Percentiles rank a stretch among this genome's conserved stretches.
These are phyloP conservation scores for Chrysanthemum lavandulifolium DNA, from an alignment of 129 eudicot species.

Conservation along the genomic window DNA sequence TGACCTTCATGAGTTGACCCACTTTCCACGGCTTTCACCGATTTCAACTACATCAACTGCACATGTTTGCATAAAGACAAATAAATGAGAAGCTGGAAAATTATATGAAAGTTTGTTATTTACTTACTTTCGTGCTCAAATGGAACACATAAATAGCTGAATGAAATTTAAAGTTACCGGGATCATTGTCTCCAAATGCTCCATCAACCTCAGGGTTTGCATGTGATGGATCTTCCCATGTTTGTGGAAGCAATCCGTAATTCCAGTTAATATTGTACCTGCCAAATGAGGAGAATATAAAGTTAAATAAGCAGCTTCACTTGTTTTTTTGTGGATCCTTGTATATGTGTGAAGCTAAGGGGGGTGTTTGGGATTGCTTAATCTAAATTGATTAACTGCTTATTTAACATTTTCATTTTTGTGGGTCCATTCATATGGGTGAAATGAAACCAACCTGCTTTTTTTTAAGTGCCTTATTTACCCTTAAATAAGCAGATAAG, in stretches of 20 bases:
- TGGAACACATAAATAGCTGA: background rate
- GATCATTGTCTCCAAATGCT: slow-evolving; percentile 98
- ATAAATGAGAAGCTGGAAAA: slow-evolving; percentile 5
- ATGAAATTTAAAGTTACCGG: slow-evolving; percentile 44
- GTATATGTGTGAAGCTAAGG: no score
- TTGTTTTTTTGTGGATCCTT: background rate
- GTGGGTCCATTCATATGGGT: background rate
- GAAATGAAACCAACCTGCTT: no score
- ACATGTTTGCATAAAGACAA: slow-evolving; percentile 4
- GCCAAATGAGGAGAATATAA: slow-evolving; percentile 13
- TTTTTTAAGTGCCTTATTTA: no score
- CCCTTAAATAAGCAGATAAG: no score
- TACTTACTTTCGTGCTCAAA: background rate
- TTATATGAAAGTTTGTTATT: background rate
- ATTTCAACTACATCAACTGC: slow-evolving; percentile 99
- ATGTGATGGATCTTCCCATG: slow-evolving; percentile 96
- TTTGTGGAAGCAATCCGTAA: slow-evolving; percentile 96
- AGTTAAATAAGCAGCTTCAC: background rate
- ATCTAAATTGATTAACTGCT: background rate
- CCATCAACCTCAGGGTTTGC: slow-evolving; percentile 94
- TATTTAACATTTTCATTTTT: slow-evolving; percentile 4
- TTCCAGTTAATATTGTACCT: slow-evolving; percentile 99
- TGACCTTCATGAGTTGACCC: slow-evolving; percentile 87
- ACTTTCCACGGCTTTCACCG: slow-evolving; percentile 67
- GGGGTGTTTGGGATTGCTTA: no score